Evolutionary conservation across 148 eudicot species (phyloP), one percentile per base, ranked within the genome.

Genomic region (Pharnaceum exiguum): DNA sequence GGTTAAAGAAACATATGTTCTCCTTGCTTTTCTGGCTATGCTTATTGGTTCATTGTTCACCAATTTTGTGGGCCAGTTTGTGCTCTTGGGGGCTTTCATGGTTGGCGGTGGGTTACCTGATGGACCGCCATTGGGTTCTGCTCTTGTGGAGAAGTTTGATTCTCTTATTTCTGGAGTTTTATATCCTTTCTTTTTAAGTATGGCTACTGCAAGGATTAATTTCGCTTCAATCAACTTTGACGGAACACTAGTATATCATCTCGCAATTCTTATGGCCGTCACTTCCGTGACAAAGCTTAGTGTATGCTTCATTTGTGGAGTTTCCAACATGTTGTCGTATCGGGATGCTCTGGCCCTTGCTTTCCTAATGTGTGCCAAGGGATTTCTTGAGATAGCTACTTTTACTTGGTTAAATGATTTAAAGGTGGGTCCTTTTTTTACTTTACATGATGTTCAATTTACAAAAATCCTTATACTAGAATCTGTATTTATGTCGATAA

Each of bases 111-210:
- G 47, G 21, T 17, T 63, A 27, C 81, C 77, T 0, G 71, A 63
- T 36, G 81, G 81, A n/a, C 75, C 68, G 2, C 81, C 81, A 5
- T 36, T 77, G 22, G 77, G 75, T 10, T 73, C 77, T 0, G 61
- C 75, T 42, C 22, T 73, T 28, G 53, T 59, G 12, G 69, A 73
- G 37, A 65, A 65, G 52, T 66, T 77, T 3, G 77, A 73, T 19
- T 5, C 65, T 10, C 51, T 77, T 28, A 46, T 68, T 50, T 29
- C 53, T 7, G 62, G 60, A 6, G 5, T 77, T 1, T 45, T 77
- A 10, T 8, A 59, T 38, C 81, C 81, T 0, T 56, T 56, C 42
- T 69, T 69, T 33, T 49, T 77, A 46, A 50, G 39, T 3, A 16
- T 23, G 21, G 18, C 31, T 22, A 38, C 66, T 7, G 17, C 66